Conservation (phyloP, 352 stramenopile genomes). For the Phytophthora multivora region DNA sequence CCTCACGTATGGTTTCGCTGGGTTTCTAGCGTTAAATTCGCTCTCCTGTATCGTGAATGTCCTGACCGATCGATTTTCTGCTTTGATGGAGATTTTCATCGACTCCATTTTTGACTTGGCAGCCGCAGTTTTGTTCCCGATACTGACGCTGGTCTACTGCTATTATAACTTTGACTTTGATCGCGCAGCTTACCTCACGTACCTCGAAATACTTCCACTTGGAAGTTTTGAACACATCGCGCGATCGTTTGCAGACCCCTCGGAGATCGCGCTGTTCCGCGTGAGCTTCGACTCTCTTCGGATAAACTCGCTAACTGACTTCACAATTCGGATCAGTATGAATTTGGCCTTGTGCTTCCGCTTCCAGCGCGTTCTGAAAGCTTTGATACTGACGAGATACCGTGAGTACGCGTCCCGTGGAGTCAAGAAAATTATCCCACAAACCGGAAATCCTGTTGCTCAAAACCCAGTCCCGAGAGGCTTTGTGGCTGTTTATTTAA, state of each 20-base stretch:
- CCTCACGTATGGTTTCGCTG: conserved; percentile 30
- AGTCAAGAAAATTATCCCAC: conserved; percentile 1
- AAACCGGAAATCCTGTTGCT: neutral
- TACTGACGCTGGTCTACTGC: conserved; percentile 29
- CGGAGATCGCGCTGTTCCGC: conserved; percentile 30
- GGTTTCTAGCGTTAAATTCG: conserved; percentile 3
- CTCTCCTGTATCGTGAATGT: neutral
- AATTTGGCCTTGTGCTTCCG: conserved; percentile 40
- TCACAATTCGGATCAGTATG: conserved; percentile 30
- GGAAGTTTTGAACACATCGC: conserved; percentile 38
- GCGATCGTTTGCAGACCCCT: conserved; percentile 20
- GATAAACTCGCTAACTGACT: conserved; percentile 22
- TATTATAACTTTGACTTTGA: conserved; percentile 38
- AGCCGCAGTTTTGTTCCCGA: conserved; percentile 32
- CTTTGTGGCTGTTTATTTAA: conserved; percentile 14
- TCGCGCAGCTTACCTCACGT: conserved; percentile 19
- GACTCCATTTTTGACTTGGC: conserved; percentile 33
- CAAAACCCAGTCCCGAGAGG: conserved; percentile 25
- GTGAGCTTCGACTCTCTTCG: conserved; percentile 41
- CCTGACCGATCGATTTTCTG: neutral
- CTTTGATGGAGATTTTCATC: neutral
- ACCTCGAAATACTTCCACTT: conserved; percentile 16
- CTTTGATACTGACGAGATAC: conserved; percentile 11
- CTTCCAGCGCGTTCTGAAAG: conserved; percentile 28
- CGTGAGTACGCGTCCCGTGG: conserved; percentile 4